Evolutionary conservation across 305 asterid species (phyloP).

Genomic region (Nicotiana rustica): DNA sequence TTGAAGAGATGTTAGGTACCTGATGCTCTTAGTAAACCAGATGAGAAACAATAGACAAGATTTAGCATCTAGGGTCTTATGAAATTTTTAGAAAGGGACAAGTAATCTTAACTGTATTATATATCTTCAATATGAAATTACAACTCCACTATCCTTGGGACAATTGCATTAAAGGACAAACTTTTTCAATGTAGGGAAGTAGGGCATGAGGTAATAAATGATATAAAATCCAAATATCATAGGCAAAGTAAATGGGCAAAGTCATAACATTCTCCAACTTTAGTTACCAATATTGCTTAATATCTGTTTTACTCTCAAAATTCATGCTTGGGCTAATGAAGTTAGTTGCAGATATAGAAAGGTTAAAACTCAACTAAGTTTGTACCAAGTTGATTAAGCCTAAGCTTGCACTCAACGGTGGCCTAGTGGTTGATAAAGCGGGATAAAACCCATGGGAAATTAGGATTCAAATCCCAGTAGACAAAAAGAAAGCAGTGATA

Average conservation of each 20-base stretch:
- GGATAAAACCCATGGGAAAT: not conserved
- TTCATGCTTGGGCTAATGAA: not conserved
- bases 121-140: not conserved
- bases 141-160: not conserved
- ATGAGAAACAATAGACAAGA: too few species aligned
- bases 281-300: too few species aligned
- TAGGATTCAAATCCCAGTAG: not conserved
- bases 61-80: too few species aligned
- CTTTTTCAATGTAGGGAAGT: not conserved
- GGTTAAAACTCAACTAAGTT: not conserved
- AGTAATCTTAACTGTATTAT: too few species aligned
- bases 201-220: not conserved
- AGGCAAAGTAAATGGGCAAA: too few species aligned
- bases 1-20: too few species aligned
- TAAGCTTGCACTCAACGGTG: not conserved
- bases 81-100: not conserved
- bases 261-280: too few species aligned
- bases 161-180: not conserved
- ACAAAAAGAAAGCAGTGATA: not conserved
- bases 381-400: not conserved
- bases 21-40: too few species aligned
- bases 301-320: too few species aligned
- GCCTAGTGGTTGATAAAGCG: not conserved
- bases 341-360: not conserved
- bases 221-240: too few species aligned